Base-by-base conservation (phyloP, 192 early-diverging fungal species). In the Dimargaris xerosporica region DNA sequence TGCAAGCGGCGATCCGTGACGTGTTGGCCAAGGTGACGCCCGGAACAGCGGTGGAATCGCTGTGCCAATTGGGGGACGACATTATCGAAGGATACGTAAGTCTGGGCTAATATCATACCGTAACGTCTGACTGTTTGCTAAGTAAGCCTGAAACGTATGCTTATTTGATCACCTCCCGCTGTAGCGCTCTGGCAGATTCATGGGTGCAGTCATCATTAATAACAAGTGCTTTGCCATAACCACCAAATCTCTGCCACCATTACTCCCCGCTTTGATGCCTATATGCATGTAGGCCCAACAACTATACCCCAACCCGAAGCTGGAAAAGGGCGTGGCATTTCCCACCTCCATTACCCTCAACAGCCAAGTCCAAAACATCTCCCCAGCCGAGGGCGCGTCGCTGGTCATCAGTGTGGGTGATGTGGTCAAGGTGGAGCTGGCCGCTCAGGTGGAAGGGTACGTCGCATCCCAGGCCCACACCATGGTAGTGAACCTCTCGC, bases 391-490 rank as follows among this genome's bases (percentile, higher is more conserved):
- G 11, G 78, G 75, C 34, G 81, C 85, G 47, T 82, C 86, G 65
- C 67, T 76, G 44, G 67, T 78, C 10, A 74, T 96, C 60, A 79
- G 74, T 29, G 76, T 70, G 4, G 86, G 86, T 64, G 91, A 93
- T 67, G 77, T 96, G 47, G 91, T 93, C 65, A 94, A 93, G 71
- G 77, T 96, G 69, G 90, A 95, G 64, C 73, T 96, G 44, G 87
- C 86, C 59, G 89, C 78, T 44, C 94, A 98, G 71, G 81, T 98
- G 66, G 89, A 96, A 75, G 94, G 94, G 21, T 94, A 89, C 72
- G 83, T 88, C 54, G 78, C 85, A 41, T 81, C 83, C 23, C 75
- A 82, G n/a, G 91, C 86, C 1, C 90, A 92, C 72, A 94, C 91
- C 5, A 73, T 79, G 30, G 78, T 91, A 23, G 67, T 93, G 43